Evolutionary conservation across 1,284 basidiomycete genomes (phyloP), one percentile per base, ranked within the genome.

Genomic region (Trametes polyzona): DNA sequence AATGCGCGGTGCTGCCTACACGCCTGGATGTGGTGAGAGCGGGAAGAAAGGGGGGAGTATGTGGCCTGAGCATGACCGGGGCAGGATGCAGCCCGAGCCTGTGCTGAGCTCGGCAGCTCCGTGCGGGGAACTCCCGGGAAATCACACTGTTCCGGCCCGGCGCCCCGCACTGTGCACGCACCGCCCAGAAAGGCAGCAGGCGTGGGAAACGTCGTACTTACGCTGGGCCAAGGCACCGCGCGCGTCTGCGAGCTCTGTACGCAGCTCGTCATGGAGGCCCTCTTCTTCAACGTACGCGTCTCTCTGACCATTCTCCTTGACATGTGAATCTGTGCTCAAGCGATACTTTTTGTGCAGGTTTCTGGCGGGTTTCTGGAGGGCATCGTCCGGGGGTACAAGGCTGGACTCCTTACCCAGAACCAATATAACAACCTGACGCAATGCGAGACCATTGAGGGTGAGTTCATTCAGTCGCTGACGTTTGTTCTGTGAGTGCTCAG

Each of bases 371-470:
- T 92, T 73, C 80, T 97, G 55, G 95, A 99, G 74, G 97, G 92
- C 32, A 89, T 98, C 41, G 87, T 98, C 14, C 82, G 97, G 66
- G 97, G 97, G 4, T 98, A 96, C 85, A 96, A 95, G 75, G 87
- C 91, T 44, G 95, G 94, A 23, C 88, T 98, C 61, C 85, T 99
- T 53, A 90, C 87, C 44, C 90, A 93, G 71, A 83, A 79, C 65
- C 93, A 97, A 73, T 99, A 98, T 75, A 83, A 89, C 70, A 98
- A 95, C 75, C 77, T 99, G 70, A 93, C 93, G 3, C 97, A 99
- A 76, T 99, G 97, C 83, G 97, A 99, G 77, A 95, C 87, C 37
- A 84, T 99, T 43, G 97, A 99, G 81, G 96, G 96, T 92, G 30
- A 23, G 47, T 52, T n/a, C n/a, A n/a, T n/a, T n/a, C n/a, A n/a